These are phyloP conservation scores for Pestalotiopsis sp. DNA, from an alignment of 2,329 filamentous ascomycete genomes.

Conservation along the genomic window DNA sequence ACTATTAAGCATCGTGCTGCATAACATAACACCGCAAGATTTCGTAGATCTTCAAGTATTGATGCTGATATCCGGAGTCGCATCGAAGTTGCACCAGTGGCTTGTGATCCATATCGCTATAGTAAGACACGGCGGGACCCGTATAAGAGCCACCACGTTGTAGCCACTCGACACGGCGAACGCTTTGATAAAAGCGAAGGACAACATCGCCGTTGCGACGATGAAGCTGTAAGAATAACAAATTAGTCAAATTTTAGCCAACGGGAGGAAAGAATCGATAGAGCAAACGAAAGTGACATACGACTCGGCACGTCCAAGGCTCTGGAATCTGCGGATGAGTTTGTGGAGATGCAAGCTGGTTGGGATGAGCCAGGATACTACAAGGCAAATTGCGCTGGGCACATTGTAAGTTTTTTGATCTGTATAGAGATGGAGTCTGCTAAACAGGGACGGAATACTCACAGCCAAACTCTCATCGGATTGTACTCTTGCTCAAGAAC, in stretches of 20 bases:
- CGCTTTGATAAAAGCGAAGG: not conserved
- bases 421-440: not conserved
- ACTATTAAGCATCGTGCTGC: no score
- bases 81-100: not conserved
- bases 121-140: slow-evolving; percentile 2
- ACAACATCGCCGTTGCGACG: not conserved
- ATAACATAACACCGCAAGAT: no score
- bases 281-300: not conserved
- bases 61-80: not conserved
- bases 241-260: not conserved
- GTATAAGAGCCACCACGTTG: not conserved
- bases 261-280: not conserved
- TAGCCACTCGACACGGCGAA: not conserved
- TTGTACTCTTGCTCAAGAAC: not conserved
- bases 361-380: not conserved
- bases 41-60: not conserved
- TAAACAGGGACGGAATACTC: not conserved
- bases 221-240: not conserved
- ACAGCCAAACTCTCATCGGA: not conserved
- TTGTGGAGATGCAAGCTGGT: not conserved
- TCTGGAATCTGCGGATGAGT: not conserved
- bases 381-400: not conserved
- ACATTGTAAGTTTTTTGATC: not conserved
- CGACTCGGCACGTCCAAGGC: not conserved
- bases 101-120: not conserved